phyloP scores from a whole-genome alignment of 1,284 basidiomycete species.

The Fomitopsis pinicola region DNA sequence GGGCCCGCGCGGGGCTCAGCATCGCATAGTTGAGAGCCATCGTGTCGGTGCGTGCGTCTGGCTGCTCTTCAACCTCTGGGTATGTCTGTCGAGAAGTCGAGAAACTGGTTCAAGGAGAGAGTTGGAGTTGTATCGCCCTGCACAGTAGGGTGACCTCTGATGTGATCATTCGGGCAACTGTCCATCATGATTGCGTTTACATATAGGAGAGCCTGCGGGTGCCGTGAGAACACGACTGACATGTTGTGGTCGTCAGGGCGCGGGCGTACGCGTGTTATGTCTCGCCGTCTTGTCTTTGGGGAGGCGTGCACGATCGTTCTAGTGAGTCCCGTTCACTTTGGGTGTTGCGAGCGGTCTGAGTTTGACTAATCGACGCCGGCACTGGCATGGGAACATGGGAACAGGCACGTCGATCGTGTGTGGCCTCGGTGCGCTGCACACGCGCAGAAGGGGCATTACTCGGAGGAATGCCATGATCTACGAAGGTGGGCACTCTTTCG shows the following conservation, averaged over 20 bases:
- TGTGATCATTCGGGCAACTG: not conserved
- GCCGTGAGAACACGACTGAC: not conserved
- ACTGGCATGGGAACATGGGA: not conserved
- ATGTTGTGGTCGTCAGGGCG: not conserved
- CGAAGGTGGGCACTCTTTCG: not conserved
- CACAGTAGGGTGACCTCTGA: not conserved
- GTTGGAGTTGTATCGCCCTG: not conserved
- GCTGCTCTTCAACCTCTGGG: not conserved
- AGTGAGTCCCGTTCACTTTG: not conserved
- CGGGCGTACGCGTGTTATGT: not conserved
- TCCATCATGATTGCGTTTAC: slow-evolving; percentile 1
- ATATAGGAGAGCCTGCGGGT: not conserved
- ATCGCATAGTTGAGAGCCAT: slow-evolving; percentile 82
- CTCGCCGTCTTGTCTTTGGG: not conserved
- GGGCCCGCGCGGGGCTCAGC: slow-evolving; percentile 51
- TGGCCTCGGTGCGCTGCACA: not conserved
- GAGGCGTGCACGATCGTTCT: not conserved
- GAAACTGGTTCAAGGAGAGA: not conserved
- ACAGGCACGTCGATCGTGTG: not conserved
- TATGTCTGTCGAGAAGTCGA: not conserved
- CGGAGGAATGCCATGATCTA: not conserved
- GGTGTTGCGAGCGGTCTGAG: not conserved
- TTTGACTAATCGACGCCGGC: not conserved
- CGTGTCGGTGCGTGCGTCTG: slow-evolving; percentile 6
- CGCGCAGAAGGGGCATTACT: not conserved